Percentiles rank a stretch among this genome's conserved stretches.
Evolutionary conservation across 768 basidiomycete species (phyloP).

Genomic region (Ephemerocybe angulata): DNA sequence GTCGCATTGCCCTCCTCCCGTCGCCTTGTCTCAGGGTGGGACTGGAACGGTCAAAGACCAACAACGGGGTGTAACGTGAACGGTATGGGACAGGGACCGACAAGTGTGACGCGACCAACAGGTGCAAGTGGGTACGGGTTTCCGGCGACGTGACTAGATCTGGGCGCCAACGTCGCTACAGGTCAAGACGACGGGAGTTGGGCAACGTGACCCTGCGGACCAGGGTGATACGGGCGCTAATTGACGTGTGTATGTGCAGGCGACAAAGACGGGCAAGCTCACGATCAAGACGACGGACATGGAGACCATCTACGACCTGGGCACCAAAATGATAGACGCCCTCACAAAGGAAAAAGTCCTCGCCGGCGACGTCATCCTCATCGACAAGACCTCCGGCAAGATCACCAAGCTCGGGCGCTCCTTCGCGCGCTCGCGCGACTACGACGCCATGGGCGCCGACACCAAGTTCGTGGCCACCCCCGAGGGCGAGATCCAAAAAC

Average conservation of each 20-base stretch:
- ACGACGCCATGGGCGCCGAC: constrained; percentile 99
- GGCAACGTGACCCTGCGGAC: too few relatives aligned
- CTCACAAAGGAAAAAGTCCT: constrained; percentile 96
- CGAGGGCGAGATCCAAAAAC: constrained; percentile 95
- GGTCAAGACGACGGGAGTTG: too few relatives aligned
- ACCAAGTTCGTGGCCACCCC: constrained; percentile 98
- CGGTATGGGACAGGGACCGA: too few relatives aligned
- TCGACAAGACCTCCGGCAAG: constrained; percentile 97
- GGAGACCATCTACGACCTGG: constrained; percentile 99
- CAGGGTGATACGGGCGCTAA: constrained; percentile 3
- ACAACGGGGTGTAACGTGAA: too few relatives aligned
- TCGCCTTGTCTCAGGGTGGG: too few relatives aligned
- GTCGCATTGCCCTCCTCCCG: too few relatives aligned
- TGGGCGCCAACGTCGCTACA: too few relatives aligned
- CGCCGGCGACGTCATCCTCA: constrained; percentile 90
- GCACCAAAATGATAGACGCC: constrained; percentile 98
- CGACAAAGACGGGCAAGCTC: constrained; percentile 95
- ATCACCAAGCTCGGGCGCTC: constrained; percentile 95
- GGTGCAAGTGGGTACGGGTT: too few relatives aligned
- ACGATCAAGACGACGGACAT: constrained; percentile 99
- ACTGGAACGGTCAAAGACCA: too few relatives aligned
- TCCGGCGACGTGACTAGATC: too few relatives aligned
- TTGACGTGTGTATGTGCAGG: constrained; percentile 52
- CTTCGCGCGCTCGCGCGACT: constrained; percentile 95
- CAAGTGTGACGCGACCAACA: too few relatives aligned